Conservation (phyloP, 345 rosid genomes). For the Eucalyptus cloeziana region DNA sequence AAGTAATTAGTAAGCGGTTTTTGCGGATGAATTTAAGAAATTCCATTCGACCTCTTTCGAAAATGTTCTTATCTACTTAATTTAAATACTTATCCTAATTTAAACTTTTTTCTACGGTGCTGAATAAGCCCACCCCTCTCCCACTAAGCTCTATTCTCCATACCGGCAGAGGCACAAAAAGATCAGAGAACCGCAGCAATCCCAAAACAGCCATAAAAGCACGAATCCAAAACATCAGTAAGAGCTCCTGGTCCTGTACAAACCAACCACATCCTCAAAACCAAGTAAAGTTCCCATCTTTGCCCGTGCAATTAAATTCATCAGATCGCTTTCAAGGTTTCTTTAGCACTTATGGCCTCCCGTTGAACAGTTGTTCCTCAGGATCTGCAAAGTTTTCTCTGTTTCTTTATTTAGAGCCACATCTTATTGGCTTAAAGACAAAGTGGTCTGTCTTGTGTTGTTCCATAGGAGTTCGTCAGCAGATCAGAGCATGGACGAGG, state of each 20-base stretch:
- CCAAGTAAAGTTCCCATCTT: not conserved
- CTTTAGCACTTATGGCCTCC: not conserved
- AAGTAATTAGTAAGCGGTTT: not conserved
- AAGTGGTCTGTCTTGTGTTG: not conserved
- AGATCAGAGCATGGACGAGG: conserved; percentile 44
- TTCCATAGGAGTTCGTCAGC: not conserved
- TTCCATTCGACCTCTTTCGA: not conserved
- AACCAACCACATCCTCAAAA: not conserved
- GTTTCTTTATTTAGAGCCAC: not conserved
- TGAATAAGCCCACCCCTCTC: not conserved
- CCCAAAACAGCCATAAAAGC: not conserved
- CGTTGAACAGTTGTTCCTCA: not conserved
- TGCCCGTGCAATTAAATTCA: not conserved
- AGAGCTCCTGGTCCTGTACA: not conserved
- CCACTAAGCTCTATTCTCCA: not conserved
- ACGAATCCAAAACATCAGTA: not conserved
- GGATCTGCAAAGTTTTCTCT: not conserved
- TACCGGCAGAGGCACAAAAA: not conserved
- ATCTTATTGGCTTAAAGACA: not conserved
- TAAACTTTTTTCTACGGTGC: not conserved
- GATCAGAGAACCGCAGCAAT: not conserved
- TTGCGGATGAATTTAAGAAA: not conserved
- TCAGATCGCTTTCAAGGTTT: not conserved
- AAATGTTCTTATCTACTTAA: not conserved
- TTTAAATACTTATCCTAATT: not conserved